Base-by-base conservation (phyloP, 1,284 basidiomycete species). In the Tetrapyrgos nigripes region DNA sequence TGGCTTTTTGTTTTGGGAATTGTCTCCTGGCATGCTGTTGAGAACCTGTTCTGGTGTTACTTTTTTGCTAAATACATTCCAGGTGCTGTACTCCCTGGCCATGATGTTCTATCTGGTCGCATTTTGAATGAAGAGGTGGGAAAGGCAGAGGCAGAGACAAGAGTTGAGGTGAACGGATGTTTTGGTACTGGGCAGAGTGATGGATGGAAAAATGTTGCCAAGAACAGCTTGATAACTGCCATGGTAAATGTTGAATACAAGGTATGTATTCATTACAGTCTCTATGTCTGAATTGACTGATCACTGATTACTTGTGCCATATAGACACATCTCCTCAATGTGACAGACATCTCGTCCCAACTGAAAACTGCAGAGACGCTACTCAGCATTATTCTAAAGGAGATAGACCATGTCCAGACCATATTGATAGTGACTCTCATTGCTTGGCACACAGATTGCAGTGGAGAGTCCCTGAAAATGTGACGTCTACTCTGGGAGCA, bases 121-220 rank as follows among this genome's bases (percentile, higher is more conserved):
- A 53, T 53, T 21, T 35, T 53, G 8, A 26, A 53, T 27, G 23
- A 40, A 19, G 51, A 66, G 45, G 64, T 56, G 6, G 44, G 44
- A 45, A 58, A 63, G 35, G 71, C 66, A 9, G 61, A 66, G 17
- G 50, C 50, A 10, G 8, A 46, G 9, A 57, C 66, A 27, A 48
- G 40, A 43, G 21, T 13, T 19, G 48, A 52, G 21, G 61, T 66
- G 1, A 31, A 58, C 10, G 68, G 66, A 14, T 59, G 62, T 33
- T 40, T 64, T 3, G 66, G 61, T 2, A 70, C 66, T 3, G 66
- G 68, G 2, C 68, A 72, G 54, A 70, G 67, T 60, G 73, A 76
- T 62, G 71, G 73, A 1, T 76, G 71, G 71, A 76, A 74, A 57
- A 71, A 72, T 57, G 62, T 70, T 21, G 59, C 68, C 3, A 72